Evolutionary conservation across 441 rosid genomes (phyloP).

Genomic region (Dalechampia spathulata): DNA sequence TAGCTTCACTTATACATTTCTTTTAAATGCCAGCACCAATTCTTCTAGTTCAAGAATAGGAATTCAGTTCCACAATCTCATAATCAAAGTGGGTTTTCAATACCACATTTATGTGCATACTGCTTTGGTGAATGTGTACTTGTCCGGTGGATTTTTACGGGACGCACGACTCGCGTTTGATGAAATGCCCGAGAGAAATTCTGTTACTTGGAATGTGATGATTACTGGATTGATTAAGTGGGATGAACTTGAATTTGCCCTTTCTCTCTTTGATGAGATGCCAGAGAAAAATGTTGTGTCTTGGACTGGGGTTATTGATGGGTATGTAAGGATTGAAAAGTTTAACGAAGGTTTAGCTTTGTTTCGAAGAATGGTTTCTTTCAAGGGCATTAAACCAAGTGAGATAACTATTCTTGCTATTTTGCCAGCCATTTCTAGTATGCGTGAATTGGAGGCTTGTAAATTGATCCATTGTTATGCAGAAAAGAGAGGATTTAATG

Average conservation of each 20-base stretch:
- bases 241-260: conserved; percentile 50
- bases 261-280: conserved; percentile 56
- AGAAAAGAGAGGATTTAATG: conserved; percentile 49
- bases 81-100: conserved; percentile 51
- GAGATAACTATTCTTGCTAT: conserved; percentile 64
- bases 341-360: conserved; percentile 48
- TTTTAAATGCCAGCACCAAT: conserved; percentile 48
- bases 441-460: conserved; percentile 45
- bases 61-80: conserved; percentile 51
- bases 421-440: conserved; percentile 53
- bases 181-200: conserved; percentile 55
- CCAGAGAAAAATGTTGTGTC: conserved; percentile 58
- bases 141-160: conserved; percentile 17
- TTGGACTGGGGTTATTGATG: conserved; percentile 82
- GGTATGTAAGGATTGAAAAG: conserved; percentile 44
- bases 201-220: conserved; percentile 77
- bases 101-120: conserved; percentile 67
- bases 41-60: conserved; percentile 31
- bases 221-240: conserved; percentile 59
- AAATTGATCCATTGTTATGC: conserved; percentile 54
- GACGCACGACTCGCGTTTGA: conserved; percentile 46
- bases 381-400: conserved; percentile 44
- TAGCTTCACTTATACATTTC: conserved; percentile 61
- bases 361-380: conserved; percentile 57
- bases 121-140: conserved; percentile 45